Conservation (phyloP, 1,284 basidiomycete species). For the Porogramme epimiltina region DNA sequence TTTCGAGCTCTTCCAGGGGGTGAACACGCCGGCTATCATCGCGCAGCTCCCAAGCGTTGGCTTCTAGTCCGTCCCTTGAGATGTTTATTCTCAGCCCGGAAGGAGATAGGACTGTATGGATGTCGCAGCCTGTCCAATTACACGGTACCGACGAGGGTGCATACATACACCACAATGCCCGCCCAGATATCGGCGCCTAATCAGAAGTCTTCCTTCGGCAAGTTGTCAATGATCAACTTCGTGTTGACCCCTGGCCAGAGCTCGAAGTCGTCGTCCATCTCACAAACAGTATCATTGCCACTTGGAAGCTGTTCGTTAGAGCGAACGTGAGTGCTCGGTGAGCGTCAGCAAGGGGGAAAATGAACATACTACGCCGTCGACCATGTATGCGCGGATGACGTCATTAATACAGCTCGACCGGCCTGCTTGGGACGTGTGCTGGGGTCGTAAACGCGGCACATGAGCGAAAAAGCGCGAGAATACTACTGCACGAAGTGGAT, state of each 20-base stretch:
- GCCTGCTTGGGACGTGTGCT: constrained; percentile 1
- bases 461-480: not conserved
- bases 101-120: too few species aligned
- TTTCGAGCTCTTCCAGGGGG: constrained; percentile 7
- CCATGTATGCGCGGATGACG: constrained; percentile 1
- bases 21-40: not conserved
- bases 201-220: too few species aligned
- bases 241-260: constrained; percentile 6
- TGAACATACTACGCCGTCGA: constrained; percentile 4
- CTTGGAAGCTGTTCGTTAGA: constrained; percentile 7
- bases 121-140: not conserved
- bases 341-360: not conserved
- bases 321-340: not conserved
- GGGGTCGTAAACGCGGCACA: not conserved
- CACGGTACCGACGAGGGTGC: too few species aligned
- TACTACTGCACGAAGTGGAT: not conserved
- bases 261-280: constrained; percentile 6
- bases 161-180: too few species aligned
- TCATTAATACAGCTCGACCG: not conserved
- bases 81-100: too few species aligned
- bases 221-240: not conserved
- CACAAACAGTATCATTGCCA: constrained; percentile 4
- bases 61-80: too few species aligned
- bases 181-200: too few species aligned
- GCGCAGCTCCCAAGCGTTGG: not conserved